Evolutionary conservation across 2,329 filamentous ascomycete species (phyloP).

Genomic region (Xylariaceae sp.): DNA sequence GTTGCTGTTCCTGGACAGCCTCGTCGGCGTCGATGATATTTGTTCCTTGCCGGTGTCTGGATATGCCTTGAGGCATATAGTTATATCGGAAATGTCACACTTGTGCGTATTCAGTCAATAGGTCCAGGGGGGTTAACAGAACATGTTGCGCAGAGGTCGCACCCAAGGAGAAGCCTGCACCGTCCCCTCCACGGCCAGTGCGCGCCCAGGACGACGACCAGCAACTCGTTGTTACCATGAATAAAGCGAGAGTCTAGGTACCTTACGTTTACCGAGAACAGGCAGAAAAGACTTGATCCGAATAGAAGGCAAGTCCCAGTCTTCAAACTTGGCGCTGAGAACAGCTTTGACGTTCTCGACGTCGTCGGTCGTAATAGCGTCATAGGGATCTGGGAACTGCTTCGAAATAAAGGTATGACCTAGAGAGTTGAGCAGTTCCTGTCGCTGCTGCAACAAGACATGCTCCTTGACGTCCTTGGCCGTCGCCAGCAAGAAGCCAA

Average conservation of each 20-base stretch:
- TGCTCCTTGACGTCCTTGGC: slow-evolving; percentile 13
- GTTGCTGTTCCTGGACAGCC: too few relatives aligned
- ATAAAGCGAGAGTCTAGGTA: background rate
- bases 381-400: slow-evolving; percentile 18
- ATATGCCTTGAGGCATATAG: too few relatives aligned
- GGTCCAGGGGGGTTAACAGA: too few relatives aligned
- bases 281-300: slow-evolving; percentile 35
- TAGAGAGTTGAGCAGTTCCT: slow-evolving; percentile 4
- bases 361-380: slow-evolving; percentile 22
- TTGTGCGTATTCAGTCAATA: too few relatives aligned
- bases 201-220: too few relatives aligned
- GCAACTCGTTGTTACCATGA: background rate
- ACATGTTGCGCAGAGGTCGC: too few relatives aligned
- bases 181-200: too few relatives aligned
- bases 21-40: too few relatives aligned
- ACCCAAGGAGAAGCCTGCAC: too few relatives aligned
- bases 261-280: slow-evolving; percentile 39
- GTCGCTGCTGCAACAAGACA: slow-evolving; percentile 18
- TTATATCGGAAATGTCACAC: too few relatives aligned
- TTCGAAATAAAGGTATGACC: slow-evolving; percentile 24
- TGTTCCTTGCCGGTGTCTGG: too few relatives aligned
- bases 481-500: slow-evolving; percentile 23
- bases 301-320: slow-evolving; percentile 42
- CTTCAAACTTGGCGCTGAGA: slow-evolving; percentile 42
- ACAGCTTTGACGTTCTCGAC: slow-evolving; percentile 49